Conservation (phyloP, 192 early-diverging fungal species). For the Coemansia sp. region DNA sequence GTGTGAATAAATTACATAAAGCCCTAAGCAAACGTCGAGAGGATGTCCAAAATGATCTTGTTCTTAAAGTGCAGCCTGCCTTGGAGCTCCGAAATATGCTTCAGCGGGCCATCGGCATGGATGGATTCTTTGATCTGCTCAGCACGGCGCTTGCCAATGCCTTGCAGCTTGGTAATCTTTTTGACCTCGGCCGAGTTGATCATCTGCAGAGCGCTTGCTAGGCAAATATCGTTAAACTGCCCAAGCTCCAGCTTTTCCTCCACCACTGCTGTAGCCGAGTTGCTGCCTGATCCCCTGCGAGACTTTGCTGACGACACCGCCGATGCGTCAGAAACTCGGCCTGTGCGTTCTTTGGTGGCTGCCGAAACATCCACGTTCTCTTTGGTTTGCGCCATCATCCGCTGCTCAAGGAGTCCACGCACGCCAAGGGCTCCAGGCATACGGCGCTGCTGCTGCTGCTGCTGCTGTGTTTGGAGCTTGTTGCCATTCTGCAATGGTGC, state of each 20-base stretch:
- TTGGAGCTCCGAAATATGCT: conserved; percentile 41
- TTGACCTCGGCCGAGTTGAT: conserved; percentile 60
- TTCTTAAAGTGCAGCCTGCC: conserved; percentile 45
- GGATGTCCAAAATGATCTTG: conserved; percentile 49
- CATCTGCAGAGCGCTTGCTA: conserved; percentile 57
- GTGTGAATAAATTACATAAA: conserved; percentile 4
- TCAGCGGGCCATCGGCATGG: conserved; percentile 43
- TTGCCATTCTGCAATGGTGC: not conserved
- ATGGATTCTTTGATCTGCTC: conserved; percentile 59
- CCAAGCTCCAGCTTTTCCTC: conserved; percentile 28
- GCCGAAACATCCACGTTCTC: not conserved
- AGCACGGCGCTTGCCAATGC: conserved; percentile 63
- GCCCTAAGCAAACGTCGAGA: conserved; percentile 45
- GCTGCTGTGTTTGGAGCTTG: not conserved
- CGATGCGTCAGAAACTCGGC: not conserved
- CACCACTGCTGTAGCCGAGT: not conserved
- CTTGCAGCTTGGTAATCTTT: conserved; percentile 59
- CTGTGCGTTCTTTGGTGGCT: not conserved
- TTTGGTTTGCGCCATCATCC: conserved; percentile 8
- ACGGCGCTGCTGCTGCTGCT: conserved; percentile 10
- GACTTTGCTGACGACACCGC: not conserved
- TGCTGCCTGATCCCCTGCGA: not conserved
- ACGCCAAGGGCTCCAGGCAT: conserved; percentile 41
- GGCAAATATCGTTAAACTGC: conserved; percentile 44
- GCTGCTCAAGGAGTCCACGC: conserved; percentile 40